Base-by-base conservation (phyloP, 2,329 filamentous ascomycete genomes). In the Fusarium staphyleae region DNA sequence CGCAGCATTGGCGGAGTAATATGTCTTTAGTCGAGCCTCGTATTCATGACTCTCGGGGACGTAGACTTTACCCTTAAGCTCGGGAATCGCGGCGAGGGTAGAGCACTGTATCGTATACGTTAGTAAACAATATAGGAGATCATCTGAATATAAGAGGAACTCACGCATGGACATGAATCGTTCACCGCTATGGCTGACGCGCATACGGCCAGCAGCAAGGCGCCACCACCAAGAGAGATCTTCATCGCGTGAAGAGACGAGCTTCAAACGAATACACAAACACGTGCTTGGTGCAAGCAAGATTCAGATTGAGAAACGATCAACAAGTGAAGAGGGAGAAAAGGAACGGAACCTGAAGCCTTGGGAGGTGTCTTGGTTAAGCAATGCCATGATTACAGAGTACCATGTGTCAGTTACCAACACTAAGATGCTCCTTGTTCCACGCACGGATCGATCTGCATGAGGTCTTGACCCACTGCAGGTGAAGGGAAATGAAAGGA, bases 1-100 rank as follows among this genome's bases (percentile, higher is more conserved):
- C 2, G 69, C 68, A 4, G 69, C 66, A 30, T 70, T 71, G 56
- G 66, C 67, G 0, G 69, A 71, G 54, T 70, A 70, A 51, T 71
- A 71, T 1, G 64, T 53, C 35, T 57, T 24, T 4, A 71, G 34
- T 5, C 67, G 67, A 2, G 44, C 44, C 10, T 59, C 53, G 41
- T 71, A 71, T 10, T 49, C 32, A 7, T 43, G 29, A 24, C 46
- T 60, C 4, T 58, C 50, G 8, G 65, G 55, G 1, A 48, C 19
- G 6, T 57, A 62, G 3, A 70, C 64, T 18, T 69, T 69, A 30
- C 60, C 65, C 18, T 60, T 32, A 10, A 69, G 66, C 2, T 42
- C 45, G 3, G 48, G 49, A 6, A 66, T 24, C 19, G 49, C 51
- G 3, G 60, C 50, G 3, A 70, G 49, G 7, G 59, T 58, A 18